phyloP scores from a whole-genome alignment of 2,329 filamentous ascomycete species.

The Daldinia sp. region DNA sequence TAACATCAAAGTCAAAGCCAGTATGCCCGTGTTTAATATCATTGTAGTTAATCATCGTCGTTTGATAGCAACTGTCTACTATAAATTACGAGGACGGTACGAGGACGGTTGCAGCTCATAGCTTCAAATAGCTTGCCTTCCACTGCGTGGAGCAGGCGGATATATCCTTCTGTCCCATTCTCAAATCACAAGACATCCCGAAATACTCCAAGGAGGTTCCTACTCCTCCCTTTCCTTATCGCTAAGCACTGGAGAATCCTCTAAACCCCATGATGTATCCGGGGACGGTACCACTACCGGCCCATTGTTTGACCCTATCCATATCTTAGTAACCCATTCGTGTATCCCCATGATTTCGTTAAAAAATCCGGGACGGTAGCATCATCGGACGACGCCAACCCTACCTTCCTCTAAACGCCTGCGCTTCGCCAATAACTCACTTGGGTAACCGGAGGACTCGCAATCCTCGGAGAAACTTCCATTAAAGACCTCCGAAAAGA shows the following conservation, averaged over 20 bases:
- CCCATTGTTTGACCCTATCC: constrained; percentile 16
- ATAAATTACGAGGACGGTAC: not conserved
- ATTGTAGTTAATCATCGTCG: not conserved
- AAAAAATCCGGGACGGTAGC: constrained; percentile 5
- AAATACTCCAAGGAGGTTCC: not conserved
- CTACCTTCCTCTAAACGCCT: constrained; percentile 42
- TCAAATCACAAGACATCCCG: not conserved
- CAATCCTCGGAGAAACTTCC: constrained; percentile 46
- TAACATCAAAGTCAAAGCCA: not conserved
- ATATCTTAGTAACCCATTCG: constrained; percentile 25
- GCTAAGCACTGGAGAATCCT: not conserved
- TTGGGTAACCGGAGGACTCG: constrained; percentile 32
- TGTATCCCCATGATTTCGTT: constrained; percentile 10
- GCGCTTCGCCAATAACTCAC: constrained; percentile 39
- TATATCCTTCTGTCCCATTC: not conserved
- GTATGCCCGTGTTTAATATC: not conserved
- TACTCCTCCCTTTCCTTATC: constrained; percentile 2
- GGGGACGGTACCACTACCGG: not conserved
- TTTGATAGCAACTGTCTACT: not conserved
- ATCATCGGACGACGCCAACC: constrained; percentile 43
- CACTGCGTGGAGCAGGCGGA: not conserved
- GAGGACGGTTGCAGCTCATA: not conserved
- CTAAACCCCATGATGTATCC: not conserved
- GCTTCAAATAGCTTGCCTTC: not conserved
- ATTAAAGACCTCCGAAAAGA: constrained; percentile 45